Base-by-base conservation (phyloP, 1,284 basidiomycete genomes). In the Sanghuangporus weigelae region DNA sequence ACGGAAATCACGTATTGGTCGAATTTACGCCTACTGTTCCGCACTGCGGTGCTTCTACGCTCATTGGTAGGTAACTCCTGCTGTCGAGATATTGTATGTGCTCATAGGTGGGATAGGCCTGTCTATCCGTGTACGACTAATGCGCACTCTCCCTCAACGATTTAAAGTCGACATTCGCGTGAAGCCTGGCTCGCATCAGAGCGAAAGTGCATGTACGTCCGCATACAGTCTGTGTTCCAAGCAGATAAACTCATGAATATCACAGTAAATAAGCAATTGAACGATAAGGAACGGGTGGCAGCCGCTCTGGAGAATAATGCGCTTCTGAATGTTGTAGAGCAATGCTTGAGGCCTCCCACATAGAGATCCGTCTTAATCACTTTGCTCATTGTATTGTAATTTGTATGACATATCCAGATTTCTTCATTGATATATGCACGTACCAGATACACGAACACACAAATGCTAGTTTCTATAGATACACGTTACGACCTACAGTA, bases 21-120 rank as follows among this genome's bases (percentile, higher is more conserved):
- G 93, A 95, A 72, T 95, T 97, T 70, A 98, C 96, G 6, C 97
- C 97, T 1, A 99, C 96, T 0, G 96, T 98, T 35, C 97, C 97
- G 4, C 96, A 99, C 73, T 99, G 96, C 71, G 94, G 93, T 56
- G 96, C 97, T 93, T 96, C 95, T 3, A 98, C 96, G 1, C 80
- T 99, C 54, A 99, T 99, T 63, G 97, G 95, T 93, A 68, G 65
- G 83, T 73, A n/a, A 5, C 16, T 35, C 54, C 57, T 4, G 59
- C 48, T 12, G 35, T 21, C 40, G 49, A 63, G 26, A 8, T 35
- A 36, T 35, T 12, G 62, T 23, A 48, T 14, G 7, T 7, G n/a
- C 40, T 60, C 35, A 57, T 49, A 44, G 26, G 53, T 62, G 14
- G 50, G 23, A 57, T 67, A 96, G 95, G 96, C 31, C 81, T 99